Conservation (phyloP, 129 eudicot genomes). For the Kitagawia praeruptora region DNA sequence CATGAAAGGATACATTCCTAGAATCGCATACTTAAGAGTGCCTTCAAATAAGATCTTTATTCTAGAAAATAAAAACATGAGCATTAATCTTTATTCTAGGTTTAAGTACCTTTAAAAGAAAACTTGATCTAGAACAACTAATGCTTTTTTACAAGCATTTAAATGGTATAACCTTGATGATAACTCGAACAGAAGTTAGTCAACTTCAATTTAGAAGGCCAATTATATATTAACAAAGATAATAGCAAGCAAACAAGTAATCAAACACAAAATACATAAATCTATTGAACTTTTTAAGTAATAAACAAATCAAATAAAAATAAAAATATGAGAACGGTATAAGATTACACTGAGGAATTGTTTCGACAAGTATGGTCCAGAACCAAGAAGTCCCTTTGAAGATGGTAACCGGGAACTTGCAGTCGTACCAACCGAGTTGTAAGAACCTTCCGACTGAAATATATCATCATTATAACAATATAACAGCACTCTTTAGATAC, state of each 20-base stretch:
- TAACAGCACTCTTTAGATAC: neutral
- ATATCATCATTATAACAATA: too few relatives aligned
- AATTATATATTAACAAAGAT: neutral
- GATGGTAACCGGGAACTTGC: slow-evolving; percentile 23
- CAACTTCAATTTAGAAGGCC: neutral
- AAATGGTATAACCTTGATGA: neutral
- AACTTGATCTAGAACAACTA: neutral
- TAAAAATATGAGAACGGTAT: neutral
- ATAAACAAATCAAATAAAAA: neutral
- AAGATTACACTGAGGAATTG: slow-evolving; percentile 51
- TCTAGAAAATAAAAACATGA: neutral
- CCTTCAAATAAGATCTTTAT: neutral
- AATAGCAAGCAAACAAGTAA: neutral
- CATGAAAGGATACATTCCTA: neutral
- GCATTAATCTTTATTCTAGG: neutral
- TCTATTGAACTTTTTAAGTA: neutral
- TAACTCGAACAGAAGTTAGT: neutral
- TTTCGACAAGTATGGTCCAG: slow-evolving; percentile 38
- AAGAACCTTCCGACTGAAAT: slow-evolving; percentile 33
- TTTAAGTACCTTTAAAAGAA: neutral
- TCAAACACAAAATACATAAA: neutral
- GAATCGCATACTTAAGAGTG: neutral
- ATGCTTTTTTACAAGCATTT: neutral
- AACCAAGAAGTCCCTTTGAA: slow-evolving; percentile 21
- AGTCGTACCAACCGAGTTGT: slow-evolving; percentile 16